phyloP scores from a whole-genome alignment of 176 grass and related monocot species.

The Poa pratensis region DNA sequence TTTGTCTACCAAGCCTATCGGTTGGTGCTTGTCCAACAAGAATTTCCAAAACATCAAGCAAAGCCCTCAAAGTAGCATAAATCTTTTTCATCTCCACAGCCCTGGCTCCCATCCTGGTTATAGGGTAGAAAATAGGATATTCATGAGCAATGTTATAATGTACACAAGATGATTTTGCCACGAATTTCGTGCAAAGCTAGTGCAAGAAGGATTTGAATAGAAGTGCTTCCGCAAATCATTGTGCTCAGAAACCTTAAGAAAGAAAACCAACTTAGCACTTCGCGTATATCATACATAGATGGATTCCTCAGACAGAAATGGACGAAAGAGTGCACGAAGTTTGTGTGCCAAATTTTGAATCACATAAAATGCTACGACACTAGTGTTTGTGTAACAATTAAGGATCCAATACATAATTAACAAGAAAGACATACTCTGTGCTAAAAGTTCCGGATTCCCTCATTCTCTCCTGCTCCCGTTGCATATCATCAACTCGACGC shows the following conservation, averaged over 20 bases:
- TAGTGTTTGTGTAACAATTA: background rate
- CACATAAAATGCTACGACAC: background rate
- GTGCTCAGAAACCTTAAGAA: slow-evolving; percentile 7
- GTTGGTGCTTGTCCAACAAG: slow-evolving; percentile 64
- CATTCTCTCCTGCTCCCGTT: slow-evolving; percentile 66
- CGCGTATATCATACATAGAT: background rate
- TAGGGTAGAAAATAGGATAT: slow-evolving; percentile 36
- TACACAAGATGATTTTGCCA: background rate
- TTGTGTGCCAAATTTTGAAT: background rate
- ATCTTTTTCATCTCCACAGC: slow-evolving; percentile 84
- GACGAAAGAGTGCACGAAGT: background rate
- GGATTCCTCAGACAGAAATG: background rate
- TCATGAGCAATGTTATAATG: slow-evolving; percentile 12
- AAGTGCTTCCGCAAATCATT: slow-evolving; percentile 24
- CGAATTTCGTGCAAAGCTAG: too few relatives aligned
- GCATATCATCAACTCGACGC: slow-evolving; percentile 71
- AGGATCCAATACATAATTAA: background rate
- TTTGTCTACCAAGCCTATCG: slow-evolving; percentile 70
- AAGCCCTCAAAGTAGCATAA: slow-evolving; percentile 81
- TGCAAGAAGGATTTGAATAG: background rate
- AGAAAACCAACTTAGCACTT: background rate
- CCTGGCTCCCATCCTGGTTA: slow-evolving; percentile 63
- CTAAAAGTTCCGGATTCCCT: slow-evolving; percentile 78
- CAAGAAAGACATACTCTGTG: slow-evolving; percentile 63
- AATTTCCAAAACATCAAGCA: slow-evolving; percentile 84